Evolutionary conservation across 176 grass and related monocot species (phyloP).

Genomic region (Carex scoparia): DNA sequence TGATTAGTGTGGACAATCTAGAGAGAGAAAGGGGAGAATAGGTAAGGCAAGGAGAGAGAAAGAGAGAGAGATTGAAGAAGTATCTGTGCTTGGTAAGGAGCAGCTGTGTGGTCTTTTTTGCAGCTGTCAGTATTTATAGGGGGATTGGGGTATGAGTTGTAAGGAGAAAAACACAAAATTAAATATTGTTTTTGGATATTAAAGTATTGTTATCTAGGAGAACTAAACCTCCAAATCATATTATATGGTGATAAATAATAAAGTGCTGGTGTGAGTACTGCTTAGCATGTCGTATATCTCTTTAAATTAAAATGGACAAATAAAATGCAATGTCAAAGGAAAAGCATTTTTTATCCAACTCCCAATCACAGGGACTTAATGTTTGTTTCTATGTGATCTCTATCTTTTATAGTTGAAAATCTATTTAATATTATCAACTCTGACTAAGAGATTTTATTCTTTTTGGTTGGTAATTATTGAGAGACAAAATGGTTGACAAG

Average conservation of each 20-base stretch:
- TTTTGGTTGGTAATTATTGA: too few species aligned
- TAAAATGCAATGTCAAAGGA: constrained; percentile 8
- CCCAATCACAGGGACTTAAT: constrained; percentile 8
- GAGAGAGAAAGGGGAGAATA: neutral
- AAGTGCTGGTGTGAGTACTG: constrained; percentile 3
- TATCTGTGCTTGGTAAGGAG: constrained; percentile 32
- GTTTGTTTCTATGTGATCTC: neutral
- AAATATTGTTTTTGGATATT: constrained; percentile 32
- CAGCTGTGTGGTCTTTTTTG: constrained; percentile 22
- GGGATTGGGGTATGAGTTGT: constrained; percentile 23
- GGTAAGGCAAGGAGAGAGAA: neutral
- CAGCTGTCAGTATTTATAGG: constrained; percentile 52
- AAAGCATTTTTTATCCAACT: constrained; percentile 8
- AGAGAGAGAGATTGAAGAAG: neutral
- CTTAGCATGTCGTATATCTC: constrained; percentile 17
- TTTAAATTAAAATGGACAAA: neutral
- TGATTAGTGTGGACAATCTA: constrained; percentile 20
- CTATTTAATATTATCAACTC: too few species aligned
- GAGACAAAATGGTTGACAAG: too few species aligned
- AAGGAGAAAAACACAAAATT: constrained; percentile 21
- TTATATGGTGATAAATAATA: neutral
- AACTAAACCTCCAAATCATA: neutral
- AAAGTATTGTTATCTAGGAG: neutral
- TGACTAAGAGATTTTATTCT: too few species aligned
- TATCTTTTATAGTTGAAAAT: too few species aligned